These are phyloP conservation scores for Cryoendolithus antarcticus DNA, from an alignment of 2,329 filamentous ascomycete genomes.

Conservation along the genomic window DNA sequence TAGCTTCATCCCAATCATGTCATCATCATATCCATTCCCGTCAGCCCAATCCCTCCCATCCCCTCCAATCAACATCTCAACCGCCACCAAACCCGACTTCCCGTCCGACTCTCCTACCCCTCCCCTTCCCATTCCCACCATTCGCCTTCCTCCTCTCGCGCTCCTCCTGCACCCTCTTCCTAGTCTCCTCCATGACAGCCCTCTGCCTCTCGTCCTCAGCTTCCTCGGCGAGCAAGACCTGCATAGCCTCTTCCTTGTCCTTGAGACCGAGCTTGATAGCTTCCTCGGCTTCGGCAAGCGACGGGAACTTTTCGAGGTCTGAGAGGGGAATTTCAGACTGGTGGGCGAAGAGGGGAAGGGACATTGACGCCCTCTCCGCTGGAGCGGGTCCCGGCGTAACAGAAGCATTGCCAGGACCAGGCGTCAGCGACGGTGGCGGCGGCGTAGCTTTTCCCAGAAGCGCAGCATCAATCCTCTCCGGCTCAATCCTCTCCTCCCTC, in stretches of 20 bases:
- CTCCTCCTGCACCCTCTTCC: conserved; percentile 18
- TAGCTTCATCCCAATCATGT: background rate
- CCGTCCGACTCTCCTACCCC: conserved; percentile 12
- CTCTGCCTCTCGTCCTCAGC: conserved; percentile 22
- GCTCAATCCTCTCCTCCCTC: conserved; percentile 59
- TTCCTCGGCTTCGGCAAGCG: conserved; percentile 22
- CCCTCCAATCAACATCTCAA: background rate
- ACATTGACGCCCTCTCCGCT: no score
- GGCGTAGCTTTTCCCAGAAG: conserved; percentile 36
- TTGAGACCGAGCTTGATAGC: conserved; percentile 20
- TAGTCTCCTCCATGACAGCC: conserved; percentile 20
- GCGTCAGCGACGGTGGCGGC: conserved; percentile 3
- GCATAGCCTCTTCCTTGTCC: conserved; percentile 22
- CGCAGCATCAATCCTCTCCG: conserved; percentile 49
- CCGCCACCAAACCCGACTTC: conserved; percentile 12
- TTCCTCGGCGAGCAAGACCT: conserved; percentile 22
- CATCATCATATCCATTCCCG: background rate
- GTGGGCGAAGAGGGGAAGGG: conserved; percentile 15
- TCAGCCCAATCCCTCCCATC: no score
- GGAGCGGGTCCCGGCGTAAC: no score
- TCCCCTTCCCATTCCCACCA: conserved; percentile 12
- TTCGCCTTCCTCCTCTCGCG: conserved; percentile 19
- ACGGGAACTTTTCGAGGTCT: conserved; percentile 25
- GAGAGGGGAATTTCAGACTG: conserved; percentile 25
- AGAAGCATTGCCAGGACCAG: no score